Conservation (phyloP, 352 stramenopile genomes). For the Pythium vanterpoolii region DNA sequence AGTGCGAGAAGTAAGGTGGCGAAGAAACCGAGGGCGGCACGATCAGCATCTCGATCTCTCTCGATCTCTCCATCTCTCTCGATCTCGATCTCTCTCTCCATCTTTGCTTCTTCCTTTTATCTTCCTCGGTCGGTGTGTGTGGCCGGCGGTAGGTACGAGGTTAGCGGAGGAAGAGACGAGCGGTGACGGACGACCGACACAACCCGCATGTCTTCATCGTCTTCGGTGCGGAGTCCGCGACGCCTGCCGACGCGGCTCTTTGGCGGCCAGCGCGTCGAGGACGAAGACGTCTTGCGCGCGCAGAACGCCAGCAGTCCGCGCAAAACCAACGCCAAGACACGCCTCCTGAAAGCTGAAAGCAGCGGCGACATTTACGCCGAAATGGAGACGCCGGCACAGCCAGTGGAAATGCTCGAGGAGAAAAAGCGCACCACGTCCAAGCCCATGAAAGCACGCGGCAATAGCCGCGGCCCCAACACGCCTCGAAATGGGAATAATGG, state of each 20-base stretch:
- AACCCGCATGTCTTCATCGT: background rate
- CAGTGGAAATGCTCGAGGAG: conserved; percentile 21
- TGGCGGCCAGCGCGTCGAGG: conserved; percentile 46
- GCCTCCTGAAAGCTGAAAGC: conserved; percentile 21
- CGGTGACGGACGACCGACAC: background rate
- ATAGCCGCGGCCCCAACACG: conserved; percentile 10
- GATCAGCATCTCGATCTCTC: background rate
- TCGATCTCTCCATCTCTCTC: background rate
- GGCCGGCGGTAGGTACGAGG: too few species aligned
- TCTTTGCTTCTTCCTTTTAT: background rate
- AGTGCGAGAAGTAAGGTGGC: background rate
- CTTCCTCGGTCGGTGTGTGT: too few species aligned
- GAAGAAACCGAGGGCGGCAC: background rate
- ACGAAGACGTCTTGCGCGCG: conserved; percentile 38
- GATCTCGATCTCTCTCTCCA: background rate
- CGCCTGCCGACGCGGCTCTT: conserved; percentile 38
- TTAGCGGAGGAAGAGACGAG: background rate
- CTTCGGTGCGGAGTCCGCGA: conserved; percentile 23
- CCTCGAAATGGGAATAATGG: background rate
- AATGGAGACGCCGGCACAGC: conserved; percentile 26
- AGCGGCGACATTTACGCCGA: conserved; percentile 27
- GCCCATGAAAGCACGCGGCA: conserved; percentile 5
- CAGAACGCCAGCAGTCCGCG: conserved; percentile 25
- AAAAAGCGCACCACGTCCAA: conserved; percentile 1
- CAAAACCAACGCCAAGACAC: conserved; percentile 25